Conservation (phyloP, 345 rosid genomes). For the Trapa incisa region DNA sequence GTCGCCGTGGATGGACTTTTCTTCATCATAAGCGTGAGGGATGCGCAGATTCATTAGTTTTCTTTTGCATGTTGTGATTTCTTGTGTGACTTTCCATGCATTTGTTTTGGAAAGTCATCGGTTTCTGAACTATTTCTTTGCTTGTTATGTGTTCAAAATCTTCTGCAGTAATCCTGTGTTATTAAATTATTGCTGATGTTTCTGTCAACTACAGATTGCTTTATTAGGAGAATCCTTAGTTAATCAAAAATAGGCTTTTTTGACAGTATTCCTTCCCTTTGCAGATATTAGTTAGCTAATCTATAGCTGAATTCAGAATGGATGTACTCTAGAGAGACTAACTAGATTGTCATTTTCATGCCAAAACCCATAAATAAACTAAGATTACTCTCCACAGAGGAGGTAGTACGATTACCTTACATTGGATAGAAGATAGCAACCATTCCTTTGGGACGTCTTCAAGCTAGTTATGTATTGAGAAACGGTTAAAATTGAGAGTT, state of each 20-base stretch:
- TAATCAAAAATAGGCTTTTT: neutral
- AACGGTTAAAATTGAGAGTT: too few species aligned
- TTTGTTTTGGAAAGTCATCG: neutral
- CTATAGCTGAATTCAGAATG: too few species aligned
- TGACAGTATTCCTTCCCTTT: neutral
- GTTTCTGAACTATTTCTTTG: neutral
- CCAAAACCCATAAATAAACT: neutral
- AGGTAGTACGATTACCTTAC: too few species aligned
- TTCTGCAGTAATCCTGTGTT: neutral
- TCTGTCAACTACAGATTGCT: neutral
- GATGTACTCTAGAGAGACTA: neutral
- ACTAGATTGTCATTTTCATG: neutral
- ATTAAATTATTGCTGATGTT: neutral
- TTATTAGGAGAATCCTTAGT: neutral
- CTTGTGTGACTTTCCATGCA: constrained; percentile 5
- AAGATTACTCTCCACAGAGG: neutral
- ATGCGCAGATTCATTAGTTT: neutral
- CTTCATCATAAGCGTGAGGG: neutral
- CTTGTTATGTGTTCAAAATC: neutral
- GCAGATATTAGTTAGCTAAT: too few species aligned
- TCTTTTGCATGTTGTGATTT: constrained; percentile 3
- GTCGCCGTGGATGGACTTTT: neutral
- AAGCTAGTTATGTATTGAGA: too few species aligned
- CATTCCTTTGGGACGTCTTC: too few species aligned
- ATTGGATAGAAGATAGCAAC: too few species aligned